Evolutionary conservation across 441 rosid species (phyloP).

Genomic region (Macaranga tanarius): DNA sequence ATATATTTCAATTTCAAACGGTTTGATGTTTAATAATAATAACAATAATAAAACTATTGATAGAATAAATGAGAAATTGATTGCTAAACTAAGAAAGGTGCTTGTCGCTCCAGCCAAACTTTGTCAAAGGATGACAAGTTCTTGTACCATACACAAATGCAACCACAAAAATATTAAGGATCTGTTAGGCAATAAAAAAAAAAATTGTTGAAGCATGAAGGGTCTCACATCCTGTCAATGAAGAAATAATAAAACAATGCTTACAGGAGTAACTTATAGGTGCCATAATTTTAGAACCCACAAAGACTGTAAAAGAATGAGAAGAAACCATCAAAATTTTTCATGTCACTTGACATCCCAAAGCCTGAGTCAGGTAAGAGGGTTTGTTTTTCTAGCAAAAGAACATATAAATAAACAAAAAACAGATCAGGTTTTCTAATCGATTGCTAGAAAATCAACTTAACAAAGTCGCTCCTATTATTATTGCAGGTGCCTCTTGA

Average conservation of each 20-base stretch:
- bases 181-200: too few species aligned
- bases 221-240: too few species aligned
- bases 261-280: too few species aligned
- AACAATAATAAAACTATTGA: too few species aligned
- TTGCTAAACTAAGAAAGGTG: too few species aligned
- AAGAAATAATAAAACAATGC: too few species aligned
- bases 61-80: too few species aligned
- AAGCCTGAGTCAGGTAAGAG: background rate
- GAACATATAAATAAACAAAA: background rate
- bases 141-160: background rate
- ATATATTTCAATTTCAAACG: too few species aligned
- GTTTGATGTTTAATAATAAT: too few species aligned
- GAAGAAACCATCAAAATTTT: background rate
- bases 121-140: background rate
- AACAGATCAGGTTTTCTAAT: background rate
- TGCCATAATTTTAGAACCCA: too few species aligned
- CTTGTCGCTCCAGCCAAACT: background rate
- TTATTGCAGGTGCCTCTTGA: background rate
- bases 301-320: background rate
- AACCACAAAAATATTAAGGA: too few species aligned
- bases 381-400: background rate
- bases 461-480: background rate
- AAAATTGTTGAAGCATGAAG: too few species aligned
- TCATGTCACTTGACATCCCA: background rate
- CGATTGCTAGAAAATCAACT: background rate